phyloP scores from a whole-genome alignment of 2,329 filamentous ascomycete genomes.

The Pseudopyrenochaeta lycopersici region DNA sequence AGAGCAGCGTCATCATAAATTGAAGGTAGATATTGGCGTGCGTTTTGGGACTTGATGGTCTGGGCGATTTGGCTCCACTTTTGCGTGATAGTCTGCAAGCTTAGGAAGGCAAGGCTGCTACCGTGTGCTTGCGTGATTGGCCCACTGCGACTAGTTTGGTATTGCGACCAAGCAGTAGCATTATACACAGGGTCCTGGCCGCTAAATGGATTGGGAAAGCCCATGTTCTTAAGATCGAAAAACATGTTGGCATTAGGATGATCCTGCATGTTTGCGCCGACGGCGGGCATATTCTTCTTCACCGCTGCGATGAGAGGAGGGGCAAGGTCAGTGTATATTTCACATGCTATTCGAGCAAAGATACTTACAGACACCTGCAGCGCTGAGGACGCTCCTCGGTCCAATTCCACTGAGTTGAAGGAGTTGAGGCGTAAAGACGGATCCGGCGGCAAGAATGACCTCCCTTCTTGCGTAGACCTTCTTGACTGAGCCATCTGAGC shows the following conservation, averaged over 20 bases:
- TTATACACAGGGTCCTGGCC: slow-evolving; percentile 35
- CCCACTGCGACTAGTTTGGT: slow-evolving; percentile 35
- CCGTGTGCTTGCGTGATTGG: slow-evolving; percentile 36
- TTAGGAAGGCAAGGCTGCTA: slow-evolving; percentile 32
- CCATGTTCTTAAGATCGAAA: slow-evolving; percentile 31
- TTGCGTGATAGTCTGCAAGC: slow-evolving; percentile 21
- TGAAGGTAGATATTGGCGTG: slow-evolving; percentile 22
- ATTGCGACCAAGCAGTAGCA: slow-evolving; percentile 34
- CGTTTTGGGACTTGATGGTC: slow-evolving; percentile 28
- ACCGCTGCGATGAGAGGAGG: slow-evolving; percentile 9
- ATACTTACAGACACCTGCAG: slow-evolving; percentile 24
- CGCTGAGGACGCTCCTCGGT: slow-evolving; percentile 27
- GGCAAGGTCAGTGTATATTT: no score
- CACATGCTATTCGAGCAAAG: no score
- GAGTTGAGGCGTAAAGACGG: slow-evolving; percentile 66
- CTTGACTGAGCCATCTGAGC: slow-evolving; percentile 23
- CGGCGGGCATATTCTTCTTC: slow-evolving; percentile 36
- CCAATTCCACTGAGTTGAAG: slow-evolving; percentile 44
- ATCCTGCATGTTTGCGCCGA: slow-evolving; percentile 47
- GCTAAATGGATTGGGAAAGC: slow-evolving; percentile 29
- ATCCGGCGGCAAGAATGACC: slow-evolving; percentile 67
- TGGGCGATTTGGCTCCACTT: slow-evolving; percentile 26
- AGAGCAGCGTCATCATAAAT: slow-evolving; percentile 26
- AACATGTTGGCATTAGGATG: slow-evolving; percentile 33
- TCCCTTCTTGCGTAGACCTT: slow-evolving; percentile 52